Conservation (phyloP, 116 monocot species). For the Zostera marina region DNA sequence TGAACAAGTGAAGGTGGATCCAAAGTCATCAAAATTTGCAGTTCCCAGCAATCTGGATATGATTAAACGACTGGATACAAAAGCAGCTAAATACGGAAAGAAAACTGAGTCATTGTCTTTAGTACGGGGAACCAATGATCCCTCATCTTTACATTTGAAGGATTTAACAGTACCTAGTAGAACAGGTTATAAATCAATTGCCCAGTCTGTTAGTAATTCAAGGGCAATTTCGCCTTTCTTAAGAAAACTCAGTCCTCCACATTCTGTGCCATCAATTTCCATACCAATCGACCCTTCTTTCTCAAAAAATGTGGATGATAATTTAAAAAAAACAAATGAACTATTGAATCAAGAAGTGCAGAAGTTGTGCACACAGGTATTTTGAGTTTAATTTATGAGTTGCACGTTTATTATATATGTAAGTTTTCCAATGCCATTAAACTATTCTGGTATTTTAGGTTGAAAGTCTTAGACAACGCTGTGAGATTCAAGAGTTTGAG, state of each 20-base stretch:
- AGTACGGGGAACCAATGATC: conserved; percentile 15
- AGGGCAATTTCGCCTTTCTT: conserved; percentile 73
- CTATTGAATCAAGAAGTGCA: conserved; percentile 61
- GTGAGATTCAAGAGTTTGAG: conserved; percentile 25
- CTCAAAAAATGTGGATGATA: conserved; percentile 40
- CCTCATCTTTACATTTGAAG: conserved; percentile 29
- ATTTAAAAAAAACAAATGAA: conserved; percentile 53
- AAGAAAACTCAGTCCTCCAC: conserved; percentile 41
- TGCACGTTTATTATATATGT: not conserved
- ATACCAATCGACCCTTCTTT: conserved; percentile 26
- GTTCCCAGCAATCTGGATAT: conserved; percentile 1
- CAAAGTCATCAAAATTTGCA: not conserved
- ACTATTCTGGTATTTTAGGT: conserved; percentile 21
- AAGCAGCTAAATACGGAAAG: conserved; percentile 33
- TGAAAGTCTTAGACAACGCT: conserved; percentile 30
- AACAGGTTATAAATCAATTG: conserved; percentile 10
- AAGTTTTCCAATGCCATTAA: conserved; percentile 2
- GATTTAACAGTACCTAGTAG: conserved; percentile 28
- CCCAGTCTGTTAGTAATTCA: conserved; percentile 42
- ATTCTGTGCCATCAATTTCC: conserved; percentile 53
- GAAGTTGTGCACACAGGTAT: conserved; percentile 56
- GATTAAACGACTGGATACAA: conserved; percentile 15
- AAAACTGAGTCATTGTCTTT: conserved; percentile 27
- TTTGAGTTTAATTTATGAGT: not conserved
- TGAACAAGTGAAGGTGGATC: not conserved